Conservation (phyloP, 805 yeast genomes). For the Yarrowia sp. region DNA sequence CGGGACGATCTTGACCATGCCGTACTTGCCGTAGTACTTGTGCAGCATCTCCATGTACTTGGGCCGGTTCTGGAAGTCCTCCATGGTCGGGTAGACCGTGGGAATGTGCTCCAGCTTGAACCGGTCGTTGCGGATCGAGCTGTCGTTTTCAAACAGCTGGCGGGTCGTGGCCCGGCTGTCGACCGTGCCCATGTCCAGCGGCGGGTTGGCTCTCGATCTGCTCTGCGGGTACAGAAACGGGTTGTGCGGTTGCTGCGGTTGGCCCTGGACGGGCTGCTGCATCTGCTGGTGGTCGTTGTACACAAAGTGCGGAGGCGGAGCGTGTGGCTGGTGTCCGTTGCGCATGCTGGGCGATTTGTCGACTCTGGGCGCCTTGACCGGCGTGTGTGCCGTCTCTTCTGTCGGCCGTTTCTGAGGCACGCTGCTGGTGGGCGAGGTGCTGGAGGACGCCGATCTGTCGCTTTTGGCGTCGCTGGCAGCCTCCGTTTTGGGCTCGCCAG, state of each 20-base stretch:
- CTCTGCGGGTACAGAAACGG: conserved; percentile 50
- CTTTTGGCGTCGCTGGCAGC: not conserved
- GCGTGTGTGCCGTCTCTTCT: not conserved
- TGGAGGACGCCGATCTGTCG: no score
- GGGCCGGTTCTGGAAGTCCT: conserved; percentile 58
- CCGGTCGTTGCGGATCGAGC: not conserved
- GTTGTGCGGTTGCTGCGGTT: conserved; percentile 32
- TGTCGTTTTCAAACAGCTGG: not conserved
- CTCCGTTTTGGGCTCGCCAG: not conserved
- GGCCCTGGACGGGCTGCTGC: not conserved
- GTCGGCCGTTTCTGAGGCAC: not conserved
- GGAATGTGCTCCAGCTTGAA: conserved; percentile 43
- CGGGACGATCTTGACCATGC: conserved; percentile 68
- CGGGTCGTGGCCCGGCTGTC: not conserved
- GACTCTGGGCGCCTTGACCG: not conserved
- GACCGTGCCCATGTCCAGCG: conserved; percentile 42
- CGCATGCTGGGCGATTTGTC: not conserved
- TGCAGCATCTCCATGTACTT: conserved; percentile 52
- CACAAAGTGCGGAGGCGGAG: not conserved
- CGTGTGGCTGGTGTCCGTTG: not conserved
- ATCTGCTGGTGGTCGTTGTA: not conserved
- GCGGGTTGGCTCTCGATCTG: conserved; percentile 46
- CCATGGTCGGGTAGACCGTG: conserved; percentile 47
- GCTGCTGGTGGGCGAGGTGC: no score
- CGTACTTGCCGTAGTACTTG: conserved; percentile 53